Base-by-base conservation (phyloP, 371 early-diverging fungal species). In the Mortierella sp. region DNA sequence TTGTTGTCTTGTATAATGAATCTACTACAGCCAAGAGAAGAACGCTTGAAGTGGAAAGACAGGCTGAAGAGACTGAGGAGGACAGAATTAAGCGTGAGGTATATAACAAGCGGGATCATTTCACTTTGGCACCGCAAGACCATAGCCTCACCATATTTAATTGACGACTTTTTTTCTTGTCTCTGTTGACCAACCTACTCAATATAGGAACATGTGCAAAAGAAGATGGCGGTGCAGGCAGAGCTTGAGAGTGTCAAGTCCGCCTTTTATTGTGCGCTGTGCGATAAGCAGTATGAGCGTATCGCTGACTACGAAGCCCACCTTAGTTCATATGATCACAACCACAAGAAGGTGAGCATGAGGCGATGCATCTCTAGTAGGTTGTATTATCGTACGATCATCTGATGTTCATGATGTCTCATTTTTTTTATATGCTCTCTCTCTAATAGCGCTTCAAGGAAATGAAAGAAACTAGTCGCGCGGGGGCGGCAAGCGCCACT, bases 231-330 rank as follows among this genome's bases (percentile, higher is more conserved):
- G 2, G 84, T 90, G 22, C 76, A 86, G 61, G 86, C 88, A 45
- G 94, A 95, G 64, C 64, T 94, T 62, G 86, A 90, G 52, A 76
- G 87, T 58, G 90, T 91, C 28, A 92, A 88, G 35, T 86, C 91
- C 2, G 93, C 92, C 0, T 95, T 95, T 73, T 93, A 93, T 78
- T 95, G 95, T 68, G 89, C 87, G 18, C 79, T 93, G 26, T 95
- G 95, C 76, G 92, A 93, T 75, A 95, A 95, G 76, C 95, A 94
- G 70, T 95, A 95, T 72, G 87, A 83, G 39, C 91, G 91, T 55
- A 89, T 93, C 20, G 85, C 90, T 18, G 94, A 94, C 66, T 95
- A 91, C 75, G 95, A 94, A 45, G 88, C 88, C 18, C 95, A 94
- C 76, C 75, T 94, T 20, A 91, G 91, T 40, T 91, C 91, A 40